Conservation (phyloP, 371 early-diverging fungal genomes). For the Syncephalastrum racemosum region DNA sequence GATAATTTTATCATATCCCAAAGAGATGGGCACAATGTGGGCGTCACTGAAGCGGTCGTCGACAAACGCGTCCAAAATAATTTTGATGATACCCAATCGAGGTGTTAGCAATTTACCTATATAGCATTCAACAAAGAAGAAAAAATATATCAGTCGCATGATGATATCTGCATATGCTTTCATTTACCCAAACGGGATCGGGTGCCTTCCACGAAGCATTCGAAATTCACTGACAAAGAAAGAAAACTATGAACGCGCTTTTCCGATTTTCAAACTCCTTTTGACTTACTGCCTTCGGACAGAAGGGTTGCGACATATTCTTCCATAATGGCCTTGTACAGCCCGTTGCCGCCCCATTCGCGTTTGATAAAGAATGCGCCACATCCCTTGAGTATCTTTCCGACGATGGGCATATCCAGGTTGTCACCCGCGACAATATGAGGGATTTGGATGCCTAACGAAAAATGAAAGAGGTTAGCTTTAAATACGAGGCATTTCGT, state of each 20-base stretch:
- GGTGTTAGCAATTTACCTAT: slow-evolving; percentile 76
- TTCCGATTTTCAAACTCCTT: too few species aligned
- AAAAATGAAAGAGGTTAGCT: slow-evolving; percentile 9
- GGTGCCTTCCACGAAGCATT: slow-evolving; percentile 88
- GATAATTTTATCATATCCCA: slow-evolving; percentile 89
- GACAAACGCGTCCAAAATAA: slow-evolving; percentile 74
- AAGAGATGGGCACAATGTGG: slow-evolving; percentile 80
- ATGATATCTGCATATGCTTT: neutral
- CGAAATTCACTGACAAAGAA: slow-evolving; percentile 62
- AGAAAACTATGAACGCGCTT: neutral
- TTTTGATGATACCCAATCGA: slow-evolving; percentile 82
- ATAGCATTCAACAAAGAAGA: slow-evolving; percentile 1
- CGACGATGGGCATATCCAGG: slow-evolving; percentile 80
- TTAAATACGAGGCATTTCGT: too few species aligned
- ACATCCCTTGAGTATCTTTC: slow-evolving; percentile 61
- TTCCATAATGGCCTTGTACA: slow-evolving; percentile 72
- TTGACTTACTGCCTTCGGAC: slow-evolving; percentile 42
- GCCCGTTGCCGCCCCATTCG: slow-evolving; percentile 76
- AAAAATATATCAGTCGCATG: neutral
- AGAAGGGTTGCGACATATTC: slow-evolving; percentile 72
- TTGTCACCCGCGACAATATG: slow-evolving; percentile 92
- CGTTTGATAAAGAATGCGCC: slow-evolving; percentile 88
- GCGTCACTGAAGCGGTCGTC: slow-evolving; percentile 64
- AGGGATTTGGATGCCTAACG: slow-evolving; percentile 70
- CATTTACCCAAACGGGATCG: slow-evolving; percentile 68